Percentiles rank a stretch among this genome's conserved stretches.
Conservation (phyloP, 495 filamentous ascomycete genomes). For the Neurospora sp. region DNA sequence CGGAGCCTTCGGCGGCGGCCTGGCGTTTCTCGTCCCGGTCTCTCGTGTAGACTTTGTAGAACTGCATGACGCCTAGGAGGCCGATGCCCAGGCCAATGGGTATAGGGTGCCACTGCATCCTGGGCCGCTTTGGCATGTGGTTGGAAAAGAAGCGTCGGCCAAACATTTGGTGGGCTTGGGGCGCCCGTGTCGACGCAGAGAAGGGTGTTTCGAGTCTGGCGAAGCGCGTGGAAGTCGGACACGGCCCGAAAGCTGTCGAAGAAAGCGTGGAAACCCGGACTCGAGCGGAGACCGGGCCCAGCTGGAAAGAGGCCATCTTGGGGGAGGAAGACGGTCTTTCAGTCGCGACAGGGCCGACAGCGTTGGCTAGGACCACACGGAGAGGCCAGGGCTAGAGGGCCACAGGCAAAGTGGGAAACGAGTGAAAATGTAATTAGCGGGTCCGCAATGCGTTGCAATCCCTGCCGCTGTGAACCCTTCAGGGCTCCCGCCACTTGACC, state of each 20-base stretch:
- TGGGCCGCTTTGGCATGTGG: constrained; percentile 27
- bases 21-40: constrained; percentile 34
- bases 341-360: background rate
- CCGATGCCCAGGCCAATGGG: constrained; percentile 82
- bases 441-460: background rate
- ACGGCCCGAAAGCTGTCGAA: constrained; percentile 7
- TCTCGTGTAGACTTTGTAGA: constrained; percentile 62
- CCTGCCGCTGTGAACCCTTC: background rate
- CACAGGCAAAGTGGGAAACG: constrained; percentile 2
- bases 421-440: background rate
- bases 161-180: constrained; percentile 2
- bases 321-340: background rate
- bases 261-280: constrained; percentile 12
- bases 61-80: constrained; percentile 73
- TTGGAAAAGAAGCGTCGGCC: constrained; percentile 22
- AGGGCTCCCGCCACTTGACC: background rate
- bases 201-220: constrained; percentile 1
- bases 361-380: background rate
- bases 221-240: constrained; percentile 8
- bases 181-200: constrained; percentile 6
- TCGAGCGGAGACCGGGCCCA: constrained; percentile 11
- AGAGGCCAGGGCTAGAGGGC: background rate
- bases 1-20: constrained; percentile 40
- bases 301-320: constrained; percentile 17
- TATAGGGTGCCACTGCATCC: constrained; percentile 89